These are phyloP conservation scores for Zymoseptoria ardabiliae DNA, from an alignment of 2,329 filamentous ascomycete species.

Conservation along the genomic window DNA sequence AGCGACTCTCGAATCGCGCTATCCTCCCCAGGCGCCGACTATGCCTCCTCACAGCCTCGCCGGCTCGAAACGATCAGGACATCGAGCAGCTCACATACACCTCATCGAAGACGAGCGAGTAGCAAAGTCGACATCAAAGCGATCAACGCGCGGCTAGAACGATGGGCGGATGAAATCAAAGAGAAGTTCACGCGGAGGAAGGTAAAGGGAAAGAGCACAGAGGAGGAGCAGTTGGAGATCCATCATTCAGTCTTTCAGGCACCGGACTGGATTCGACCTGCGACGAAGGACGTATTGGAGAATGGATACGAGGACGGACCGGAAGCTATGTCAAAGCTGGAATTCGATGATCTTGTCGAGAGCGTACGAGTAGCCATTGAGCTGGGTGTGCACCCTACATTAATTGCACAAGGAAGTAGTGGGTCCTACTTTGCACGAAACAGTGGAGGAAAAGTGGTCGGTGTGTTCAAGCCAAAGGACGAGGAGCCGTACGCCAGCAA, in stretches of 20 bases:
- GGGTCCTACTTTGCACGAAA: slow-evolving; percentile 97
- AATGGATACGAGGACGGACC: slow-evolving; percentile 36
- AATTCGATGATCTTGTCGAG: slow-evolving; percentile 84
- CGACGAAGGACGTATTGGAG: slow-evolving; percentile 67
- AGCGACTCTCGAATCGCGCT: slow-evolving; percentile 24
- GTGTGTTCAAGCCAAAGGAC: slow-evolving; percentile 98
- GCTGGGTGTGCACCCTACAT: slow-evolving; percentile 82
- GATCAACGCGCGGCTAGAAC: slow-evolving; percentile 89
- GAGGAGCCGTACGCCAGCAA: slow-evolving; percentile 95
- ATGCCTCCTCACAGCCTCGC: slow-evolving; percentile 42
- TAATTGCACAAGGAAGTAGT: slow-evolving; percentile 96
- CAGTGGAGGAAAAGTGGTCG: slow-evolving; percentile 84
- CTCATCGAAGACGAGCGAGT: slow-evolving; percentile 58
- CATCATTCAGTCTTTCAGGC: slow-evolving; percentile 96
- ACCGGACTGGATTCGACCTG: slow-evolving; percentile 76
- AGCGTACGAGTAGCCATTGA: slow-evolving; percentile 87
- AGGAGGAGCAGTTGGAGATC: slow-evolving; percentile 87
- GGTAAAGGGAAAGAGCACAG: slow-evolving; percentile 63
- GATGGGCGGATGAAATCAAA: slow-evolving; percentile 97
- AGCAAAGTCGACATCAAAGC: slow-evolving; percentile 95
- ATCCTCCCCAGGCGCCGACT: slow-evolving; percentile 29
- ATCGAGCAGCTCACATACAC: slow-evolving; percentile 27
- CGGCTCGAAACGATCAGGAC: slow-evolving; percentile 39
- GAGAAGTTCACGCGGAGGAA: slow-evolving; percentile 87
- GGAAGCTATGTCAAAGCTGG: slow-evolving; percentile 63